Evolutionary conservation across 345 rosid species (phyloP), one percentile per base, ranked within the genome.

Genomic region (Salix viminalis): DNA sequence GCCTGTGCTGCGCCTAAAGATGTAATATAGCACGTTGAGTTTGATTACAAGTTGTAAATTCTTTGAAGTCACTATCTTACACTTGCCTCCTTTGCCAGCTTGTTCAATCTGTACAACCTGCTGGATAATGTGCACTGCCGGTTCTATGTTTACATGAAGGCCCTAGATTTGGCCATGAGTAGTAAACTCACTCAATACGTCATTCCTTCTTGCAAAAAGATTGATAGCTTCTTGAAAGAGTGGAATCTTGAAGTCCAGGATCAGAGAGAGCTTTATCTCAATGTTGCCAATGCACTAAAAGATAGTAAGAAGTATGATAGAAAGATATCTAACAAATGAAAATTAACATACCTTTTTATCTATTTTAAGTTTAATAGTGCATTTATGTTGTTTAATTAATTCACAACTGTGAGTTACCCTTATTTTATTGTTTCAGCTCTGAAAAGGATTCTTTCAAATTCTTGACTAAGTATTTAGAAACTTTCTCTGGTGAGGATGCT

Each of bases 91-190:
- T 85, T 81, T 73, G 50, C 34, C 90, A 94, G 99, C 81, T 90
- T 96, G 88, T 96, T 96, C 86, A 94, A 88, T 86, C 91, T 96
- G 65, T 96, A 91, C 84, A 96, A 92, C 84, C 90, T 96, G 58
- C 79, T 96, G 88, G 92, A 84, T 81, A 84, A 85, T 68, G 85
- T 91, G 0, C 81, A 84, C 77, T 86, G 90, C 87, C 90, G 89
- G 71, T 96, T 92, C 71, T 85, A 85, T 80, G 96, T 92, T 11
- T 96, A 91, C 87, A 82, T 92, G 97, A 93, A 88, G 82, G 89
- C 91, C 68, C 80, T 96, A 7, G 77, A 85, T 46, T 76, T 96
- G 80, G 90, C 99, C 15, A 70, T 91, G 65, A 87, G 70, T 68
- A 97, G 99, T 74, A 94, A 92, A 85, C 93, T 92, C 70, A 82